Evolutionary conservation across 31 red algal species (phyloP).

Genomic region (Porphyra umbilicalis): DNA sequence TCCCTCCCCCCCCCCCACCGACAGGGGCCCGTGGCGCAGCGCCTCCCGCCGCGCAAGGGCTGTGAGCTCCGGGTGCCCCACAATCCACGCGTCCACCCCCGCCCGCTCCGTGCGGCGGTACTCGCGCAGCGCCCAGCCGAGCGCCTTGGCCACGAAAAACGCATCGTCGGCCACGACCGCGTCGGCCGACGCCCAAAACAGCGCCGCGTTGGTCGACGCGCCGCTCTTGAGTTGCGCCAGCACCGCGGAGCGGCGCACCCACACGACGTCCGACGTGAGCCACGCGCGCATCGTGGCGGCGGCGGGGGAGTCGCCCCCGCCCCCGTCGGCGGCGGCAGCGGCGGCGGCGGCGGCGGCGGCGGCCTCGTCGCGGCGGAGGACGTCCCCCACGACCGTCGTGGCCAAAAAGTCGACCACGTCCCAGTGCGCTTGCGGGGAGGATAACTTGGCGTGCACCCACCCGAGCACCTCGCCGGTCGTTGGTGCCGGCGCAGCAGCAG

Average conservation of each 20-base stretch:
- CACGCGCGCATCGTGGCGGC: neutral
- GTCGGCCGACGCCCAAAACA: neutral
- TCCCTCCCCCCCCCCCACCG: neutral
- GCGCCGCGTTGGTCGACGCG: neutral
- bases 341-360: neutral
- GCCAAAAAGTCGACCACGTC: neutral
- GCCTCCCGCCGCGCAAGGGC: neutral
- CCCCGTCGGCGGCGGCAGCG: neutral
- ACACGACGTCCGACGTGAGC: neutral
- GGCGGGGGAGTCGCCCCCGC: neutral
- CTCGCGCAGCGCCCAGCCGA: neutral
- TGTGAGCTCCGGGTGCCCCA: neutral
- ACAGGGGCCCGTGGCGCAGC: neutral
- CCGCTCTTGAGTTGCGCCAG: neutral
- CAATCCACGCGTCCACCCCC: neutral
- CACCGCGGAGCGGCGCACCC: neutral
- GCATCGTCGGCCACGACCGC: neutral
- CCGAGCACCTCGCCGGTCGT: neutral
- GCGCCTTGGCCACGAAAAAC: neutral
- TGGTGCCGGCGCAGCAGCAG: neutral
- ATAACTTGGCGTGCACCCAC: neutral
- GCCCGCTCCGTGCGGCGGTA: neutral
- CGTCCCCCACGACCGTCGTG: neutral
- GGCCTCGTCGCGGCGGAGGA: neutral
- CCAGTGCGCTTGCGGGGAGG: neutral